Percentiles rank a stretch among this genome's conserved stretches.
phyloP scores from a whole-genome alignment of 2,329 filamentous ascomycete species.

The Epichloe scottii region DNA sequence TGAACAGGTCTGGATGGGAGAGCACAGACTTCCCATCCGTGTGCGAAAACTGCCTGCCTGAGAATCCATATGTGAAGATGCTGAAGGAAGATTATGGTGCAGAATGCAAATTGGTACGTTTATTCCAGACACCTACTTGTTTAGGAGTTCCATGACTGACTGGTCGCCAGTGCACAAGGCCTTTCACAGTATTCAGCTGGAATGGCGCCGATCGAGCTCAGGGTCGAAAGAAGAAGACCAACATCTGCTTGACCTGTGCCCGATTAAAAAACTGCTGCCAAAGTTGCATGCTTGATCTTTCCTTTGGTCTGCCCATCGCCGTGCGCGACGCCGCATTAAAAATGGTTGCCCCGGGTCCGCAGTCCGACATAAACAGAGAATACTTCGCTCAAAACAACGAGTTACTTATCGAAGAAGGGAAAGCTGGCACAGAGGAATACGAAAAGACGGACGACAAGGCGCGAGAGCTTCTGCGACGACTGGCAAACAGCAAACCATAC shows the following conservation, averaged over 20 bases:
- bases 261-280: conserved; percentile 98
- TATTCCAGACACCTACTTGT: not conserved
- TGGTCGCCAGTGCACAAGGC: conserved; percentile 58
- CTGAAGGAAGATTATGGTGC: conserved; percentile 92
- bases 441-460: conserved; percentile 97
- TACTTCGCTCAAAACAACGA: conserved; percentile 98
- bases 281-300: conserved; percentile 95
- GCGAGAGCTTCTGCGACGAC: conserved; percentile 66
- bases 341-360: conserved; percentile 89
- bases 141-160: conserved; percentile 1
- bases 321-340: conserved; percentile 93
- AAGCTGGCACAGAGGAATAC: conserved; percentile 76
- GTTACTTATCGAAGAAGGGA: conserved; percentile 84
- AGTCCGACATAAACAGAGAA: conserved; percentile 87
- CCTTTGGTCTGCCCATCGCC: conserved; percentile 87
- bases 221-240: conserved; percentile 82
- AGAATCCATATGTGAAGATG: conserved; percentile 98
- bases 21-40: conserved; percentile 81
- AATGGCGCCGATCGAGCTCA: conserved; percentile 73
- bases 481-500: conserved; percentile 90
- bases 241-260: conserved; percentile 92
- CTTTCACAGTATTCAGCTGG: conserved; percentile 94
- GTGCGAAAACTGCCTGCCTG: conserved; percentile 85
- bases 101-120: conserved; percentile 56
- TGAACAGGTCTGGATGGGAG: conserved; percentile 94